Conservation (phyloP, 306 rosid species). For the Fragaria ananassa region DNA sequence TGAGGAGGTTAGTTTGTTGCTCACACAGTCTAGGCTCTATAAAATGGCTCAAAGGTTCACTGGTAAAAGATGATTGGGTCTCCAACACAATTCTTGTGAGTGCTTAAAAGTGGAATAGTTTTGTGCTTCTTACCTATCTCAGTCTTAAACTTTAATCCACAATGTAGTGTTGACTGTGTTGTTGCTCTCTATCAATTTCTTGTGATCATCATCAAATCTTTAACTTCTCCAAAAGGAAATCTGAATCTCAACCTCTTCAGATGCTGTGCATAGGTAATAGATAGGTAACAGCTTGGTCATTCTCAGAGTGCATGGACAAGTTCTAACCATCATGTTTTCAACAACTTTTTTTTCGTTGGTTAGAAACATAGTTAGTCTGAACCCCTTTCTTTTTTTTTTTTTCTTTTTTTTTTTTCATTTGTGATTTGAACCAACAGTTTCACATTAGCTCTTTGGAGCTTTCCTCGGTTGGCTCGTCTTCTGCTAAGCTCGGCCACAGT, state of each 20-base stretch:
- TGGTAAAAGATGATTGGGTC: neutral
- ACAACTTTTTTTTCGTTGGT: too few relatives aligned
- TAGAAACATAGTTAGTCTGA: too few relatives aligned
- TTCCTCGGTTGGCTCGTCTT: too few relatives aligned
- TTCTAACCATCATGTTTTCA: neutral
- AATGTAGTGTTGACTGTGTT: neutral
- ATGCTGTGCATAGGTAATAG: neutral
- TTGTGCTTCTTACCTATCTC: constrained; percentile 47
- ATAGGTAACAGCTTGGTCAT: neutral
- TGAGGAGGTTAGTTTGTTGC: constrained; percentile 26
- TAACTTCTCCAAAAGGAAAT: neutral
- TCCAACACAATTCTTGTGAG: constrained; percentile 54
- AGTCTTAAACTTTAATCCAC: constrained; percentile 18
- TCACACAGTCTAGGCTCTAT: constrained; percentile 31
- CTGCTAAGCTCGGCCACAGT: too few relatives aligned
- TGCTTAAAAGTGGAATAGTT: constrained; percentile 20
- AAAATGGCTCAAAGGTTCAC: constrained; percentile 7
- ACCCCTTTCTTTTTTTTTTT: too few relatives aligned
- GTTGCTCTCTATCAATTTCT: constrained; percentile 12
- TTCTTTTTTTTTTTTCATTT: too few relatives aligned
- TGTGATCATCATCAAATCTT: neutral
- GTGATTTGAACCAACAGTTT: too few relatives aligned
- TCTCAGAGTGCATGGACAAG: constrained; percentile 1
- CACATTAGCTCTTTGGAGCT: too few relatives aligned
- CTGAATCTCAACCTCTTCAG: neutral